Base-by-base conservation (phyloP, 306 rosid genomes). In the Lathyrus aphaca region DNA sequence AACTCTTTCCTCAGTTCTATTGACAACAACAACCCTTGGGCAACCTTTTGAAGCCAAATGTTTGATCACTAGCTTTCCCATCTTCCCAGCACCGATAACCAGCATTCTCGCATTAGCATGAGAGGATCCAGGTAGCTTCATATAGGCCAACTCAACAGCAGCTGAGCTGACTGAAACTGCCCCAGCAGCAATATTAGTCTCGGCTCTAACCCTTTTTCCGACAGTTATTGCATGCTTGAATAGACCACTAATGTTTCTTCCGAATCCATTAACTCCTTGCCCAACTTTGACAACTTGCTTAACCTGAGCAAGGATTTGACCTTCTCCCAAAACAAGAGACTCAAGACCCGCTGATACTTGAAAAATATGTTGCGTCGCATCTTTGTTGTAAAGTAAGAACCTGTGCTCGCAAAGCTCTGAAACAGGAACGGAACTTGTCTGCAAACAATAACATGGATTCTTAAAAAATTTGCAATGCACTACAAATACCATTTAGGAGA, bases 101-200 rank as follows among this genome's bases (percentile, higher is more conserved):
- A 95, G 75, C 89, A 95, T 91, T 58, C 87, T 82, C 45, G 89
- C 89, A 71, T 65, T 80, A 53, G 78, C 86, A 71, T 84, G 89
- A 5, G 95, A 86, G 49, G 82, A 43, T 73, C 76, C 85, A 18
- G 99, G 97, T 72, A 95, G 83, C 85, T 95, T 95, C 97, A 95
- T 87, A 46, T 78, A 79, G 73, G 96, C 96, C 80, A 95, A 81
- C 77, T 95, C 99, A 12, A 91, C 99, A 44, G 99, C 96, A 67
- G 97, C 99, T 46, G 95, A 95, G 81, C 99, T 95, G 30, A 95
- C 99, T 59, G 97, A 95, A 79, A 95, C 99, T 35, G 99, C 99
- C 64, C 99, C 99, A 51, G 96, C 85, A 46, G 99, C 96, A 58
- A 95, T 95, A 80, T 95, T 91, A 11, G 97, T 95, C 84, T 95